These are phyloP conservation scores for Penicillium bialowiezense DNA, from an alignment of 495 filamentous ascomycete genomes.

Conservation along the genomic window DNA sequence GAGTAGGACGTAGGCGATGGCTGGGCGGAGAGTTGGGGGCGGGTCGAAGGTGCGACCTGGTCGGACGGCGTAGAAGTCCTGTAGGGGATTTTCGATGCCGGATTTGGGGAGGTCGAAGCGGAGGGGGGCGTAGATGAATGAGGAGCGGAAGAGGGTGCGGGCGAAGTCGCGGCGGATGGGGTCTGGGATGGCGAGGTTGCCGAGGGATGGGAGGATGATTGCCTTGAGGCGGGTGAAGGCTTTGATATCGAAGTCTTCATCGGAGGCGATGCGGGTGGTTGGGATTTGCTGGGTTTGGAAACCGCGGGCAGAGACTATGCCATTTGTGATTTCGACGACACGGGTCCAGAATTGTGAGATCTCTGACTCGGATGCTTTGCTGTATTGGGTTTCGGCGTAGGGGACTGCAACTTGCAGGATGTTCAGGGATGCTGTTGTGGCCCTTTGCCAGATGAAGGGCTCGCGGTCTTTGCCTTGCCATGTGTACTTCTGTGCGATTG, in stretches of 20 bases:
- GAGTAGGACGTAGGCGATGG: conserved; percentile 76
- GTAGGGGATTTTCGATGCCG: conserved; percentile 52
- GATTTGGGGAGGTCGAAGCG: conserved; percentile 57
- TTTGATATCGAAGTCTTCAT: conserved; percentile 73
- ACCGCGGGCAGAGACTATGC: conserved; percentile 39
- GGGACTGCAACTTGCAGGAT: conserved; percentile 67
- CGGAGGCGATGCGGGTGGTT: conserved; percentile 30
- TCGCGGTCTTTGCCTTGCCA: conserved; percentile 57
- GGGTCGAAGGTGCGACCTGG: conserved; percentile 70
- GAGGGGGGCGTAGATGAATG: conserved; percentile 71
- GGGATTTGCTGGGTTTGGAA: conserved; percentile 29
- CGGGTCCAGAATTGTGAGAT: conserved; percentile 41
- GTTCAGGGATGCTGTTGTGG: conserved; percentile 64
- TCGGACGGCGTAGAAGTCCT: conserved; percentile 61
- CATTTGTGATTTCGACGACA: conserved; percentile 37
- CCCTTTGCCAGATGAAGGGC: conserved; percentile 73
- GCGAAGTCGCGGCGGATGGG: conserved; percentile 66
- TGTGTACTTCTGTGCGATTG: conserved; percentile 73
- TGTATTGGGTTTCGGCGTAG: conserved; percentile 53
- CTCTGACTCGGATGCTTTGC: conserved; percentile 21
- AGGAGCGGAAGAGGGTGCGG: conserved; percentile 74
- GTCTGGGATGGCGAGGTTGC: conserved; percentile 61
- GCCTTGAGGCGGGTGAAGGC: conserved; percentile 65
- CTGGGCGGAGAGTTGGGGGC: conserved; percentile 57
- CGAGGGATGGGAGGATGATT: conserved; percentile 73